Percentiles rank a stretch among this genome's conserved stretches.
Conservation (phyloP, 768 basidiomycete species). For the Kwoniella mangroviensis region DNA sequence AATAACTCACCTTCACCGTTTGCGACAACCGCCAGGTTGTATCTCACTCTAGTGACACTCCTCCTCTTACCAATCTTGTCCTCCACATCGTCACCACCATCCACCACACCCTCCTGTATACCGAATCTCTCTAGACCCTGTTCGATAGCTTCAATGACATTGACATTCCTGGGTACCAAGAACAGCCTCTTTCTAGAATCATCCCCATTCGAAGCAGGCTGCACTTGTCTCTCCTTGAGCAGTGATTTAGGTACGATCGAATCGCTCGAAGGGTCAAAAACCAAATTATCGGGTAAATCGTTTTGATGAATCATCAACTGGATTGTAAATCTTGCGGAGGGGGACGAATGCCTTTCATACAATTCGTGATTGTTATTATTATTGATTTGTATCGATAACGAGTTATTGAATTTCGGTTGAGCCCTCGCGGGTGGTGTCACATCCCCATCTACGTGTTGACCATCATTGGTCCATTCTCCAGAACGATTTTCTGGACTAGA, state of each 20-base stretch:
- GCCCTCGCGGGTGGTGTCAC: constrained; percentile 33
- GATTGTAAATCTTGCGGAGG: constrained; percentile 80
- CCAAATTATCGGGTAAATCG: constrained; percentile 92
- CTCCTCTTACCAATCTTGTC: constrained; percentile 83
- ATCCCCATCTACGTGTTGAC: constrained; percentile 1
- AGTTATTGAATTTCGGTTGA: constrained; percentile 39
- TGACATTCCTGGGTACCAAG: constrained; percentile 90
- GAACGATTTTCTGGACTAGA: constrained; percentile 60
- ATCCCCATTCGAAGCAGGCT: neutral
- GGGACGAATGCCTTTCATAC: constrained; percentile 62
- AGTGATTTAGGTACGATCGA: constrained; percentile 88
- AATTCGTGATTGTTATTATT: constrained; percentile 30
- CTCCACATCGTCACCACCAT: constrained; percentile 97
- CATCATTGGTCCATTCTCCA: constrained; percentile 14
- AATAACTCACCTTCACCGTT: constrained; percentile 68
- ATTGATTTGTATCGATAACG: constrained; percentile 36
- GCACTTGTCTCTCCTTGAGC: constrained; percentile 65
- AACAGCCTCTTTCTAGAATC: constrained; percentile 63
- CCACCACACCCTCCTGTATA: constrained; percentile 94
- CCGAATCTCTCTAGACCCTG: constrained; percentile 89
- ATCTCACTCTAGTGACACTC: constrained; percentile 77
- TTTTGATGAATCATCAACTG: constrained; percentile 85
- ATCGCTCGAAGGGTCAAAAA: constrained; percentile 88
- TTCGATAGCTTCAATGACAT: constrained; percentile 95
- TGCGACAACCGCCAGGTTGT: constrained; percentile 69